Percentiles rank a stretch among this genome's conserved stretches.
Conservation (phyloP, 106 monocot species). For the Platanthera zijinensis region DNA sequence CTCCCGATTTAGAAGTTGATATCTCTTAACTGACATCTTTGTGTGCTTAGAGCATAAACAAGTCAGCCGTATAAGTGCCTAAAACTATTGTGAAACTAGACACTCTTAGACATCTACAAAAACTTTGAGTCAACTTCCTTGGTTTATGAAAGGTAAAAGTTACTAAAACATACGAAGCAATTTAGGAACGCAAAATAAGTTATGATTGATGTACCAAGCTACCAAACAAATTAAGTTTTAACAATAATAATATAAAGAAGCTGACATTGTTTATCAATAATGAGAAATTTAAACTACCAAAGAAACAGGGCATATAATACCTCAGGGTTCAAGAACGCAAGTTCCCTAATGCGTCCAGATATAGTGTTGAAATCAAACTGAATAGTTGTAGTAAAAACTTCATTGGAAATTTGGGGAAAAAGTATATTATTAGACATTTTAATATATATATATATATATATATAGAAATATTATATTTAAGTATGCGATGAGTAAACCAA, state of each 20-base stretch:
- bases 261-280: neutral
- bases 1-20: no score
- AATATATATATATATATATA: neutral
- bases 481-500: slow-evolving; percentile 12
- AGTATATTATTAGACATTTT: neutral
- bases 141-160: neutral
- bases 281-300: neutral
- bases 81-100: no score
- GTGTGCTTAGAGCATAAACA: neutral
- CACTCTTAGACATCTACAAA: no score
- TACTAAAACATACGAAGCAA: neutral
- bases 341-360: slow-evolving; percentile 85
- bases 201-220: neutral
- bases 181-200: neutral
- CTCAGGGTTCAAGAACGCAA: slow-evolving; percentile 94
- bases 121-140: no score
- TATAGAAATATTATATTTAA: neutral
- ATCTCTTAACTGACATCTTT: no score
- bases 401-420: slow-evolving; percentile 10
- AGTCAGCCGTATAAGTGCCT: neutral
- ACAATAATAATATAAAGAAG: neutral
- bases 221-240: neutral
- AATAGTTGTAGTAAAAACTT: slow-evolving; percentile 89
- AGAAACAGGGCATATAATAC: slow-evolving; percentile 22
- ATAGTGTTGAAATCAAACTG: slow-evolving; percentile 81